Conservation (phyloP, 257 asterid species). For the Solanum verrucosum region DNA sequence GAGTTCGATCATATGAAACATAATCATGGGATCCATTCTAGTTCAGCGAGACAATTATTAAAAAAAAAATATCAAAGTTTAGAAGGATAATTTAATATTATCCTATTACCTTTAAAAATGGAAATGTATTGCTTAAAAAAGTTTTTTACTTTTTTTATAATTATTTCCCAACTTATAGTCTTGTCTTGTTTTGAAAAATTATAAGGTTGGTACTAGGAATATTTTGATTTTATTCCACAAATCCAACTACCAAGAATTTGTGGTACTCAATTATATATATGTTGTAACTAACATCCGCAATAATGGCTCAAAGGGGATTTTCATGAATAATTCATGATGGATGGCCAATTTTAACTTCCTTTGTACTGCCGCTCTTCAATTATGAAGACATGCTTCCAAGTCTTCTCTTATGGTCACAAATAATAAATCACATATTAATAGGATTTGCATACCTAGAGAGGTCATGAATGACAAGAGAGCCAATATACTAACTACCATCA, state of each 20-base stretch:
- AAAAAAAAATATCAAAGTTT: neutral
- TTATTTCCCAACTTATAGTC: neutral
- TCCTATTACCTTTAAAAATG: neutral
- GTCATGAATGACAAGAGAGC: neutral
- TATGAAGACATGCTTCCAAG: neutral
- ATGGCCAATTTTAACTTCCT: neutral
- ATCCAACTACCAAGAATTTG: neutral
- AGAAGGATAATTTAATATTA: neutral
- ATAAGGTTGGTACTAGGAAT: neutral
- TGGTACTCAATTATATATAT: neutral
- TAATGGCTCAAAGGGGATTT: neutral
- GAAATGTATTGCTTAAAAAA: neutral
- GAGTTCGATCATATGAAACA: neutral
- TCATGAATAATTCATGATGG: neutral
- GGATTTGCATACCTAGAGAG: neutral
- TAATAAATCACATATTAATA: neutral
- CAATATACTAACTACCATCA: neutral
- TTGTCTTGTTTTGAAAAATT: neutral
- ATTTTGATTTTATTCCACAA: neutral
- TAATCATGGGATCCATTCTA: neutral
- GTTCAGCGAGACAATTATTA: no score
- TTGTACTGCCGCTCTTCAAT: neutral
- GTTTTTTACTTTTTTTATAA: neutral
- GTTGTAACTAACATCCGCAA: neutral
- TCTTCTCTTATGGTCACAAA: neutral